Percentiles rank a stretch among this genome's conserved stretches.
phyloP scores from a whole-genome alignment of 768 basidiomycete species.

The Lactarius trivialis region DNA sequence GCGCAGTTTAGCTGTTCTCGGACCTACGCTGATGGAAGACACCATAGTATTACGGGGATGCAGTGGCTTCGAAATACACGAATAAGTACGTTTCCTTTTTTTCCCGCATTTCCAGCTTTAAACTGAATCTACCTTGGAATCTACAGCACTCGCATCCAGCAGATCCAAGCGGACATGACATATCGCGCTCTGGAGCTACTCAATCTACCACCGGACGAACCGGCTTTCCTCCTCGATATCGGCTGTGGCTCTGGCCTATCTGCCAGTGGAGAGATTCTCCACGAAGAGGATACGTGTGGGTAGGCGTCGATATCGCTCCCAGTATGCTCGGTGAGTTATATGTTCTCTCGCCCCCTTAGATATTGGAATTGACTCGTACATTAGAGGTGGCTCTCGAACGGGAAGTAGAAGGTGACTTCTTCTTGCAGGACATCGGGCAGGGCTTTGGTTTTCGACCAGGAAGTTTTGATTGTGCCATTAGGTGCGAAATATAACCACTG shows the following conservation, averaged over 20 bases:
- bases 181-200: conserved; percentile 90
- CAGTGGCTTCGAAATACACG: no score
- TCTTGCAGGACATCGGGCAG: conserved; percentile 96
- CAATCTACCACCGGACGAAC: conserved; percentile 69
- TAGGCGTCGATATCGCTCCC: conserved; percentile 90
- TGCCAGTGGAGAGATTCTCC: conserved; percentile 92
- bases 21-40: background rate
- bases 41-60: conserved; percentile 89
- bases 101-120: background rate
- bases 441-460: conserved; percentile 96
- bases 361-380: background rate
- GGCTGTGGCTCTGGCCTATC: conserved; percentile 98
- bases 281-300: conserved; percentile 93
- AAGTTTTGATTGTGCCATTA: conserved; percentile 96
- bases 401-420: conserved; percentile 93
- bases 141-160: no score
- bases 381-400: conserved; percentile 92
- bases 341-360: background rate
- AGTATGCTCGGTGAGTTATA: conserved; percentile 86
- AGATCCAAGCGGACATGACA: conserved; percentile 98
- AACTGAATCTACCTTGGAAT: conserved; percentile 1
- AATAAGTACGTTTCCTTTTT: conserved; percentile 38
- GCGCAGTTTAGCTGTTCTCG: conserved; percentile 25
- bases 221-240: conserved; percentile 87
- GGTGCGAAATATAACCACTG: conserved; percentile 42